phyloP scores from a whole-genome alignment of 768 basidiomycete genomes.

The Hortiboletus flavorubellus region DNA sequence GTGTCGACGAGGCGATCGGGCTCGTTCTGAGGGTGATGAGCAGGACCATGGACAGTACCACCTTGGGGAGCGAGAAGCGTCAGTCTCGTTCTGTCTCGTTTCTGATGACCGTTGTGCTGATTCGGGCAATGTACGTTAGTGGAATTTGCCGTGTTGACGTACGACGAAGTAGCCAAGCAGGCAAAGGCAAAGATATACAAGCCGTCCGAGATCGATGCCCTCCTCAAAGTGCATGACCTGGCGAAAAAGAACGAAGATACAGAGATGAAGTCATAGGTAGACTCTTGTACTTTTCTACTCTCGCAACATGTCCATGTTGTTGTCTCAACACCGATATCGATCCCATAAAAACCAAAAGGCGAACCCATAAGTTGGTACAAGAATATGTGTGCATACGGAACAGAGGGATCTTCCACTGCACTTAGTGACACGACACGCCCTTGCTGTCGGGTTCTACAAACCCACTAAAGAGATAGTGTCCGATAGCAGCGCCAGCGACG shows the following conservation, averaged over 20 bases:
- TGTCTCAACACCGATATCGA: not conserved
- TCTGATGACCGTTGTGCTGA: not conserved
- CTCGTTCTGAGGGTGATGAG: slow-evolving; percentile 94
- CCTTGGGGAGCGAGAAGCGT: slow-evolving; percentile 95
- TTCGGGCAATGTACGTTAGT: slow-evolving; percentile 46
- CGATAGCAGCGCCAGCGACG: slow-evolving; percentile 76
- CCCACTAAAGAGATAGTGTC: slow-evolving; percentile 74
- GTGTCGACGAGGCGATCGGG: slow-evolving; percentile 88
- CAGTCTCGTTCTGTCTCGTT: slow-evolving; percentile 36
- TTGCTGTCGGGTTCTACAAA: slow-evolving; percentile 65
- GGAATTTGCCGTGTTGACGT: slow-evolving; percentile 91
- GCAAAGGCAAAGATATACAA: slow-evolving; percentile 91
- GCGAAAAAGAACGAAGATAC: slow-evolving; percentile 85
- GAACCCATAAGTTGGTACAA: not conserved
- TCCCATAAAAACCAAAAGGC: not conserved
- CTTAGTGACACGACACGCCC: slow-evolving; percentile 78
- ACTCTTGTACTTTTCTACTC: slow-evolving; percentile 8
- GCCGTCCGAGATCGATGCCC: slow-evolving; percentile 82
- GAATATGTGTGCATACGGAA: not conserved
- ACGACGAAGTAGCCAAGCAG: slow-evolving; percentile 71
- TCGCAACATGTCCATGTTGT: not conserved
- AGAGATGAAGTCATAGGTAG: slow-evolving; percentile 60
- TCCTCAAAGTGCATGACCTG: slow-evolving; percentile 74
- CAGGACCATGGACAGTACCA: slow-evolving; percentile 99
- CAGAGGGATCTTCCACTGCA: not conserved